A percentile compares a stretch with the other conserved stretches of the same genome.
phyloP scores from a whole-genome alignment of 352 stramenopile genomes.

The Pythium pyrilobum region DNA sequence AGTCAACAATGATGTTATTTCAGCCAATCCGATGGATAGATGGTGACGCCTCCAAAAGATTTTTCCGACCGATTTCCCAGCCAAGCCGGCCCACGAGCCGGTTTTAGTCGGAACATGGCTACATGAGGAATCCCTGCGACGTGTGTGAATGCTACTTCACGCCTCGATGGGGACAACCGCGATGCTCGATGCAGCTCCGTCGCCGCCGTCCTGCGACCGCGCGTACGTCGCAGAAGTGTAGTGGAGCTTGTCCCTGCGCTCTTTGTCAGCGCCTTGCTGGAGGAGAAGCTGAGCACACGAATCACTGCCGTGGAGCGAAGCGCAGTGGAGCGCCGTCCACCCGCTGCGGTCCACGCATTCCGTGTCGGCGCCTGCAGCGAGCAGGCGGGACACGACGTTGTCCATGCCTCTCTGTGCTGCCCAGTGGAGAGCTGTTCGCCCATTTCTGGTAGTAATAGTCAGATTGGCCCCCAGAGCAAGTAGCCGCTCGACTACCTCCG shows the following conservation, averaged over 20 bases:
- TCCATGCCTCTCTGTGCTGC: constrained; percentile 48
- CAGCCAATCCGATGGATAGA: constrained; percentile 4
- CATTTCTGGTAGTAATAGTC: constrained; percentile 29
- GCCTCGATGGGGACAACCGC: too few species aligned
- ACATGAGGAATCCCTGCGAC: too few species aligned
- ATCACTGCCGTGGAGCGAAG: constrained; percentile 39
- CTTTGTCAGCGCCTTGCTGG: constrained; percentile 25
- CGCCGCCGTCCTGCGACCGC: too few species aligned
- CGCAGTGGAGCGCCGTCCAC: constrained; percentile 64
- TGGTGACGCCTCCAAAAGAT: constrained; percentile 16
- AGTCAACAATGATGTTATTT: neutral
- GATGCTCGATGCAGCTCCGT: too few species aligned
- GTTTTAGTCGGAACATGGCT: constrained; percentile 22
- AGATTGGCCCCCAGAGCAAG: constrained; percentile 35
- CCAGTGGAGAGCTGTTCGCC: constrained; percentile 64
- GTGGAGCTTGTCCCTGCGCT: constrained; percentile 33
- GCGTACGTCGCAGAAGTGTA: constrained; percentile 23
- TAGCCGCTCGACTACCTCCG: constrained; percentile 31
- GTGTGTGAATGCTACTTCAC: too few species aligned
- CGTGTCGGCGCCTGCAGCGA: constrained; percentile 28
- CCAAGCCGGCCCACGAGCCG: neutral
- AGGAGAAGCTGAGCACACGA: constrained; percentile 28
- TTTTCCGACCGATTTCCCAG: neutral
- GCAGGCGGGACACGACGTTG: constrained; percentile 19
- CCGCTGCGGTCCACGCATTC: constrained; percentile 34